Evolutionary conservation across 2,329 filamentous ascomycete species (phyloP), one percentile per base, ranked within the genome.

Genomic region (Iodosphaeria phyllophila): DNA sequence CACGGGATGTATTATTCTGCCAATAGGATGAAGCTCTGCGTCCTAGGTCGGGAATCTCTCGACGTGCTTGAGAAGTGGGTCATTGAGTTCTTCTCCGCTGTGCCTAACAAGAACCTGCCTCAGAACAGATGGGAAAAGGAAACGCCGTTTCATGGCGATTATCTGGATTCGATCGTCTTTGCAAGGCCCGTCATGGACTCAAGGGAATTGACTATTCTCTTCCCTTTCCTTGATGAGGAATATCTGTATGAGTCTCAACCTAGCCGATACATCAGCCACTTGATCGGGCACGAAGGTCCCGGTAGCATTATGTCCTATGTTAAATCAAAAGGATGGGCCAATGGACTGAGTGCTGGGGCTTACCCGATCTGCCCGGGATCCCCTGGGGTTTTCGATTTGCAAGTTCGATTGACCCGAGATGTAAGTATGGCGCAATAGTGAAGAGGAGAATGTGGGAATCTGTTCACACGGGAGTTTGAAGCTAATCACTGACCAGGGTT

Each of bases 121-220:
- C 59, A 52, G 11, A 68, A 68, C 32, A 44, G 55, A 13, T 71
- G 65, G 65, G 46, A 55, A 5, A 48, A 56, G 2, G 59, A 60
- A 32, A 46, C 52, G 9, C 63, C 63, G 0, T 60, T 62, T 33
- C 50, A 54, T 14, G 43, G 54, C 18, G 51, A 52, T 8, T 54
- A 64, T 21, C 49, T 71, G 3, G 55, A 57, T 4, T 75, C 70
- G 18, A 76, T 86, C 46, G 70, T 78, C 26, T 92, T 86, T 43
- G 79, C 78, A 14, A 92, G 89, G 52, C 84, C 84, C 0, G 83
- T 93, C 21, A 84, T 91, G 72, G 82, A 93, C 34, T 74, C 71
- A 11, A 65, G 80, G 28, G 73, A 76, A 26, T 51, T 93, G 32
- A 78, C 78, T 31, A 63, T 93, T 22, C 72, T 67, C 32, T 92